Evolutionary conservation across 225 moss, liverwort and hornwort species (phyloP).

Genomic region (Antitrichia curtipendula): DNA sequence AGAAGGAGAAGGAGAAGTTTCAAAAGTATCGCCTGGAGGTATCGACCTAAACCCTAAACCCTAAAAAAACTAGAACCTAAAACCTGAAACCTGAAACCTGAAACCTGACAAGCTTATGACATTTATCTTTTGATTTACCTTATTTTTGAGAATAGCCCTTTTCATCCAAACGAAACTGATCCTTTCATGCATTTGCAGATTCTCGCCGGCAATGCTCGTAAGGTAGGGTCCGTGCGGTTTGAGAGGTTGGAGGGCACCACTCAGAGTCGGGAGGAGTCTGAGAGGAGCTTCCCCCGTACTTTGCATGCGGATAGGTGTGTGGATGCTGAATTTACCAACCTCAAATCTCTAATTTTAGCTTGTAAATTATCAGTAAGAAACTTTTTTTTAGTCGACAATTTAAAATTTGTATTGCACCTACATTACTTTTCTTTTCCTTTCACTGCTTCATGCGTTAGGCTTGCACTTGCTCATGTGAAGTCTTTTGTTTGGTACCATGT

Average conservation of each 20-base stretch:
- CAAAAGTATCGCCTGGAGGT: background rate
- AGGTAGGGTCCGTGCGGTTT: slow-evolving; percentile 95
- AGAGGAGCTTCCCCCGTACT: slow-evolving; percentile 26
- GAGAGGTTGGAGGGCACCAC: slow-evolving; percentile 41
- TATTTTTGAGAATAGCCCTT: background rate
- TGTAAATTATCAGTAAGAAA: background rate
- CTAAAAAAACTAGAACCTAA: too few species aligned
- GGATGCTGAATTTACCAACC: background rate
- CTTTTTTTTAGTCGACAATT: background rate
- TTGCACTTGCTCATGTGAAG: background rate
- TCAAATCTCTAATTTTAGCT: background rate
- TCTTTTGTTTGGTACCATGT: background rate
- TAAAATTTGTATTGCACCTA: background rate
- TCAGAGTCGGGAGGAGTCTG: slow-evolving; percentile 43
- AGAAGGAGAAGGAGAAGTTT: slow-evolving; percentile 13
- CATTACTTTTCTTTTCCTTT: background rate
- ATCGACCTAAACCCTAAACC: background rate
- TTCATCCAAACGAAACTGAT: background rate
- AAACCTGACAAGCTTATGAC: background rate
- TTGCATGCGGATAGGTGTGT: slow-evolving; percentile 4
- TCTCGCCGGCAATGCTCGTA: slow-evolving; percentile 91
- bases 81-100: too few species aligned
- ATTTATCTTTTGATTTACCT: background rate
- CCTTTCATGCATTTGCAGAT: slow-evolving; percentile 23
- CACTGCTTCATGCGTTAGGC: background rate